These are phyloP conservation scores for Exophiala calicioides DNA, from an alignment of 2,329 filamentous ascomycete genomes.

Conservation along the genomic window DNA sequence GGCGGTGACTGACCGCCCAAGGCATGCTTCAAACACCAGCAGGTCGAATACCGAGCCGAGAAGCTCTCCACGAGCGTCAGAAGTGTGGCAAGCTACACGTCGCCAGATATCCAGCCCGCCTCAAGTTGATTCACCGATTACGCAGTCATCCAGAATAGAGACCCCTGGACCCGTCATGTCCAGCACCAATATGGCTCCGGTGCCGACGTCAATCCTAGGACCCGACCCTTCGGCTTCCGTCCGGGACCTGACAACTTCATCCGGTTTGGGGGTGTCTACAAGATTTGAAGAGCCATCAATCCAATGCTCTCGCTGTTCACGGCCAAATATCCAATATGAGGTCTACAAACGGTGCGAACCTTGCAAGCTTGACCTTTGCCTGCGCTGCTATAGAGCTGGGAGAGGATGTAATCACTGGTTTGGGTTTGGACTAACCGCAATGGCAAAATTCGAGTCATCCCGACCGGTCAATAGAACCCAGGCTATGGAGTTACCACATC, in stretches of 20 bases:
- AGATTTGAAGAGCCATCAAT: conserved; percentile 65
- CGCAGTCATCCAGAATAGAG: conserved; percentile 13
- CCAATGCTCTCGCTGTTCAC: conserved; percentile 70
- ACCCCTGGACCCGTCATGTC: conserved; percentile 14
- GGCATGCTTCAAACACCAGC: conserved; percentile 20
- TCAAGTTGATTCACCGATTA: conserved; percentile 11
- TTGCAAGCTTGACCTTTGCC: conserved; percentile 74
- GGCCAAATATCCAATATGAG: conserved; percentile 75
- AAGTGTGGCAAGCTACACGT: conserved; percentile 25
- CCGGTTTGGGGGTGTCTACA: conserved; percentile 2
- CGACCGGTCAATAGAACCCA: conserved; percentile 44
- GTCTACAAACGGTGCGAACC: conserved; percentile 78
- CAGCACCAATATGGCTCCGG: conserved; percentile 23
- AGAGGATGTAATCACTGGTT: conserved; percentile 84
- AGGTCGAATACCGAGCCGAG: conserved; percentile 28
- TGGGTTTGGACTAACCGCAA: conserved; percentile 76
- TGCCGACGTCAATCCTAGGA: conserved; percentile 32
- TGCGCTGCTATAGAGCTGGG: conserved; percentile 74
- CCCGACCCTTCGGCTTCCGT: conserved; percentile 28
- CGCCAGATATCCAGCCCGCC: conserved; percentile 16
- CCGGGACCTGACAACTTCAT: conserved; percentile 12
- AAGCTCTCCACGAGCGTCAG: conserved; percentile 19
- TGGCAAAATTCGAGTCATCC: conserved; percentile 64
- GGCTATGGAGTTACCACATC: conserved; percentile 54
- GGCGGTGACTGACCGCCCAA: conserved; percentile 15